Evolutionary conservation across 768 basidiomycete species (phyloP).

Genomic region (Psilocybe cubensis): DNA sequence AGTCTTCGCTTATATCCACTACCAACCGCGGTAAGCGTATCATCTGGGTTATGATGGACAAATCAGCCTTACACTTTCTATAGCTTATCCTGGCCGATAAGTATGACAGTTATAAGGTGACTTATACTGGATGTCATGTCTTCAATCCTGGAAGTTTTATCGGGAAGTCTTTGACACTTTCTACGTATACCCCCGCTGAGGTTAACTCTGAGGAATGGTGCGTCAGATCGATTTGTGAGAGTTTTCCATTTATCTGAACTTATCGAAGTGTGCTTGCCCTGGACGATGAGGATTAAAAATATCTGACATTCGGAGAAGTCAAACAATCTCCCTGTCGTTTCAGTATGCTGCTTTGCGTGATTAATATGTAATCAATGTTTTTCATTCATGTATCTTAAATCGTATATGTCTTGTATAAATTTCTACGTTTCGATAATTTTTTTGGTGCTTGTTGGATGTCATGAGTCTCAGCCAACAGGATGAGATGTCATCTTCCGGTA

Average conservation of each 20-base stretch:
- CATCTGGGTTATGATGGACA: not conserved
- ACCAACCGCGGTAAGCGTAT: constrained; percentile 73
- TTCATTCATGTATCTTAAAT: not conserved
- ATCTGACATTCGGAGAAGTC: not conserved
- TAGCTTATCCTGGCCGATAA: constrained; percentile 94
- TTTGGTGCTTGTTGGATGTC: too few species aligned
- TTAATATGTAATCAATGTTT: not conserved
- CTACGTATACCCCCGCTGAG: constrained; percentile 87
- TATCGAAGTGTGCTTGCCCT: constrained; percentile 39
- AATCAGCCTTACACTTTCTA: constrained; percentile 1
- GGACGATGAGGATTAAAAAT: constrained; percentile 34
- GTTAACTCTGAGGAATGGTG: constrained; percentile 87
- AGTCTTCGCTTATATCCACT: constrained; percentile 90
- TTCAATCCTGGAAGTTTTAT: constrained; percentile 97
- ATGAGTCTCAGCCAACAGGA: too few species aligned
- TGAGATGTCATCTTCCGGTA: too few species aligned
- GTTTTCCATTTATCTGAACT: not conserved
- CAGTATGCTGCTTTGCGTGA: not conserved
- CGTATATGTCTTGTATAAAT: too few species aligned
- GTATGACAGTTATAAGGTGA: constrained; percentile 94
- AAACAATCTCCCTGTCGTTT: too few species aligned
- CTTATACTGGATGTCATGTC: constrained; percentile 97
- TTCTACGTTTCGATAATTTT: too few species aligned
- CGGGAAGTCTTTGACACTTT: constrained; percentile 82
- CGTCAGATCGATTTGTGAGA: constrained; percentile 13